Evolutionary conservation across 163 green algal genomes (phyloP), one percentile per base, ranked within the genome.

Genomic region (Scenedesmus sp.): DNA sequence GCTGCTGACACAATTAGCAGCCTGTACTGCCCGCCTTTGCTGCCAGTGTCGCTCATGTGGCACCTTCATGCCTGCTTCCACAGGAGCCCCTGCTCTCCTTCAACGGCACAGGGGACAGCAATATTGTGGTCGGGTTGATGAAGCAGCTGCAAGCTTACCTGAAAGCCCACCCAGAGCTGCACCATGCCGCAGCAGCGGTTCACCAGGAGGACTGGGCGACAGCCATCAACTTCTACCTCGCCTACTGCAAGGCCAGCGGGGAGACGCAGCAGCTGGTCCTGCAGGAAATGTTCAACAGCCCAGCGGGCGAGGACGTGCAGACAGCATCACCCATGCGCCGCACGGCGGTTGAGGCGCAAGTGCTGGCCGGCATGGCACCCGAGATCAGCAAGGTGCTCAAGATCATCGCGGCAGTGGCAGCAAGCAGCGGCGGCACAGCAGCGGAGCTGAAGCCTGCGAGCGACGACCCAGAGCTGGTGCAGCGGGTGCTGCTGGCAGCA

Each of bases 91-190:
- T 89, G 61, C 65, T 89, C 10, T 59, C 20, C 35, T 81, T 81
- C 30, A 61, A 43, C 37, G 7, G 40, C 18, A 33, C 30, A 26
- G 46, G 42, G 18, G 83, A 88, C 6, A 49, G 37, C 56, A 88
- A 87, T 49, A 65, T 81, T 26, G 37, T 89, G 6, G 33, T 40
- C 3, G 65, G 59, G 22, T 26, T 89, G 61, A 51, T 89, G 35
- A 89, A 89, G 84, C 84, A 89, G 84, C 37, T 88, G 26, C 10
- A 81, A 26, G 59, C 73, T 24, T 44, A 89, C 40, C 24, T 82
- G 24, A 68, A 82, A 9, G 35, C 61, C 22, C 59, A 89, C 84
- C 51, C 18, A 15, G 84, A 89, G 42, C 61, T 61, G 37, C 40
- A 33, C 3, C 53, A 56, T 12, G 84, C 46, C 16, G 84, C 61